Conservation (phyloP, 805 yeast genomes). For the Pichia gijzeniarum region DNA sequence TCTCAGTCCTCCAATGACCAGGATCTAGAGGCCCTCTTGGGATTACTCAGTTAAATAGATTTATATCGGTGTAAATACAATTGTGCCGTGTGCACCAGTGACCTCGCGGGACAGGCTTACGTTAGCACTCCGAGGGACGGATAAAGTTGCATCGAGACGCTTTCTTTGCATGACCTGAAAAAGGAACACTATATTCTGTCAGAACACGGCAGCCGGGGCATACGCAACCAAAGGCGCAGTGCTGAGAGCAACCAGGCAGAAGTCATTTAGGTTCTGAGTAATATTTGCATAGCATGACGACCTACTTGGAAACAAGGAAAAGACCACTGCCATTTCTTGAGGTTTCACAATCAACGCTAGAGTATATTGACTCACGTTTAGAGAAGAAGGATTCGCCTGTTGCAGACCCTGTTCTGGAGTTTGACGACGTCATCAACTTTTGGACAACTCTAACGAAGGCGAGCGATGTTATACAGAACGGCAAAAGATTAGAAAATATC, state of each 20-base stretch:
- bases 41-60: not conserved
- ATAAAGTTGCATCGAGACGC: not conserved
- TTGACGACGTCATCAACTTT: slow-evolving; percentile 35
- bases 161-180: slow-evolving; percentile 1
- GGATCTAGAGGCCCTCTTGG: slow-evolving; percentile 4
- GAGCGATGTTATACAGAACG: slow-evolving; percentile 28
- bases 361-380: slow-evolving; percentile 11
- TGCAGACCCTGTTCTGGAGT: slow-evolving; percentile 22
- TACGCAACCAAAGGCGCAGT: too few relatives aligned
- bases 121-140: not conserved
- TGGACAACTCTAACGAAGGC: slow-evolving; percentile 36
- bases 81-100: too few relatives aligned
- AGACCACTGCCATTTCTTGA: slow-evolving; percentile 28
- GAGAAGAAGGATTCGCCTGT: not conserved
- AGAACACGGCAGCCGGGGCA: too few relatives aligned
- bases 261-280: too few relatives aligned
- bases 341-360: slow-evolving; percentile 25
- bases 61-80: too few relatives aligned
- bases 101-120: too few relatives aligned
- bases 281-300: not conserved
- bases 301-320: slow-evolving; percentile 20
- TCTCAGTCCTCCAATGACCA: not conserved
- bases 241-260: too few relatives aligned
- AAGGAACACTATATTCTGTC: too few relatives aligned
- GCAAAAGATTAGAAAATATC: slow-evolving; percentile 31